These are phyloP conservation scores for Agrocybe pediades DNA, from an alignment of 768 basidiomycete genomes.

Conservation along the genomic window DNA sequence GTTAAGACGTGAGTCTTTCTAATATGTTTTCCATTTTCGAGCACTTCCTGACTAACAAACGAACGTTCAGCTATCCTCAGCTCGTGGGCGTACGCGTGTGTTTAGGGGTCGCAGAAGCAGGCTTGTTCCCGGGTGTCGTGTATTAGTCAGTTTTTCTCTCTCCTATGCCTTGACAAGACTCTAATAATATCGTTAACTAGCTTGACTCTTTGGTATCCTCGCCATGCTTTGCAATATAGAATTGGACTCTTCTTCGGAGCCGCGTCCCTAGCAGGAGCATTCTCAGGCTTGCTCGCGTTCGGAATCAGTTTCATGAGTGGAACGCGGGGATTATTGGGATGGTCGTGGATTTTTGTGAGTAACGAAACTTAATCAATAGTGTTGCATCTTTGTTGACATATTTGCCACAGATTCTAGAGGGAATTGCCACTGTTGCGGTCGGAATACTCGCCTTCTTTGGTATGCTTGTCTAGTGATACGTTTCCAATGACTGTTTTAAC, in stretches of 20 bases:
- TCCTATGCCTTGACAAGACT: not conserved
- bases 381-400: not conserved
- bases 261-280: conserved; percentile 64
- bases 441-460: conserved; percentile 55
- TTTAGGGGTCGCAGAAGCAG: conserved; percentile 69
- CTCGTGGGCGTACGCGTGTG: conserved; percentile 58
- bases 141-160: conserved; percentile 55
- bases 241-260: conserved; percentile 68
- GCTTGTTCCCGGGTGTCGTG: conserved; percentile 71
- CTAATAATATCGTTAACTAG: conserved; percentile 26
- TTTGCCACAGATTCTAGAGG: conserved; percentile 57
- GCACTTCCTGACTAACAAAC: not conserved
- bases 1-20: conserved; percentile 54
- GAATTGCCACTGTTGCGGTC: conserved; percentile 58
- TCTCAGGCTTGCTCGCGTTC: conserved; percentile 61
- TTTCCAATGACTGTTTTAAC: not conserved
- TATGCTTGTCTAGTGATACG: conserved; percentile 19
- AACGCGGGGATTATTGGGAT: conserved; percentile 45
- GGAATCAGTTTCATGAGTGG: conserved; percentile 56
- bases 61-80: conserved; percentile 52
- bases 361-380: not conserved
- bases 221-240: conserved; percentile 59
- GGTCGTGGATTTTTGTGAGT: conserved; percentile 72
- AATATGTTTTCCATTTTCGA: not conserved
- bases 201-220: conserved; percentile 70